Conservation (phyloP, 2,329 filamentous ascomycete species). For the Plenodomus biglobosus region DNA sequence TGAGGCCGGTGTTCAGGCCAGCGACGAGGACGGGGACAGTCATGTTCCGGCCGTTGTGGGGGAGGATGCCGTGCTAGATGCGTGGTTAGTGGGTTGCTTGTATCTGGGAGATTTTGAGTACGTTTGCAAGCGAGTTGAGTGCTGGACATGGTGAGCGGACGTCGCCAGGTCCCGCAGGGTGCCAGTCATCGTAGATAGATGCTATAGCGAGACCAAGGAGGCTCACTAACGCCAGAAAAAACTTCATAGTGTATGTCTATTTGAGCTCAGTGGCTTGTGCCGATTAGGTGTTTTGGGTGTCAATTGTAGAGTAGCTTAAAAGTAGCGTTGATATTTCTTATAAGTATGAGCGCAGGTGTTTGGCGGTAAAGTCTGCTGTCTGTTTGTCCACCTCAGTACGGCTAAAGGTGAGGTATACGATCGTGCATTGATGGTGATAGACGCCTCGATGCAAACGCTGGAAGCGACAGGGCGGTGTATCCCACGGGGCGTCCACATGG, state of each 20-base stretch:
- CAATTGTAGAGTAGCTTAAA: no score
- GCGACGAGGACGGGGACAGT: slow-evolving; percentile 30
- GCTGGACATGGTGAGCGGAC: slow-evolving; percentile 34
- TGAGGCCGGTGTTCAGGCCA: slow-evolving; percentile 28
- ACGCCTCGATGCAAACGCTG: background rate
- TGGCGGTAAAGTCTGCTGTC: background rate
- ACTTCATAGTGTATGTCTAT: slow-evolving; percentile 3
- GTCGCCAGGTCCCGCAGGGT: slow-evolving; percentile 12
- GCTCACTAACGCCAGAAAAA: background rate
- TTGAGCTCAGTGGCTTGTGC: no score
- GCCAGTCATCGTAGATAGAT: slow-evolving; percentile 20
- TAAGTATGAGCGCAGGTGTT: background rate
- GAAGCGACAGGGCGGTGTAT: background rate
- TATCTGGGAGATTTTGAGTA: background rate
- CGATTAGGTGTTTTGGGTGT: no score
- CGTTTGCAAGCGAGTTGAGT: slow-evolving; percentile 39
- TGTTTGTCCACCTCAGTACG: background rate
- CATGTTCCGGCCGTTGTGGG: slow-evolving; percentile 36
- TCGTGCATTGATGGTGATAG: background rate
- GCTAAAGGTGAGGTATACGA: background rate
- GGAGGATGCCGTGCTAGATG: slow-evolving; percentile 26
- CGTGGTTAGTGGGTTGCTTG: background rate
- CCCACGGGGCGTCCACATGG: no score
- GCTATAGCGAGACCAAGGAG: background rate
- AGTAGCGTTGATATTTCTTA: background rate